Evolutionary conservation across 257 asterid species (phyloP).

Genomic region (Oldenlandia corymbosa): DNA sequence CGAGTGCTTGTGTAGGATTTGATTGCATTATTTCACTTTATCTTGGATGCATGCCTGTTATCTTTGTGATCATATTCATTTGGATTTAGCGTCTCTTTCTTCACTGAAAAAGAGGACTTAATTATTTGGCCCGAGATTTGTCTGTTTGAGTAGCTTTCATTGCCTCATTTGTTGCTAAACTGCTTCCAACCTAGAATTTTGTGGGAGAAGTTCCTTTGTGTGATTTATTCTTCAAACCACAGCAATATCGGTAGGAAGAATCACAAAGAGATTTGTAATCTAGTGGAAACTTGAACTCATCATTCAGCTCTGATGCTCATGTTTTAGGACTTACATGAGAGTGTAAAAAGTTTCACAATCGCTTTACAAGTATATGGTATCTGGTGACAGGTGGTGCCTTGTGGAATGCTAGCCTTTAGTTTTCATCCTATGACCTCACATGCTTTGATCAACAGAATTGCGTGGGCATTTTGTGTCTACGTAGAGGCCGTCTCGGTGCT

Average conservation of each 20-base stretch:
- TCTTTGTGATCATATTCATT: too few relatives aligned
- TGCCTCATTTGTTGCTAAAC: background rate
- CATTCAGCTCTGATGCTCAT: background rate
- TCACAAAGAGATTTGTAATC: background rate
- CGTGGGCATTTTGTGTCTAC: constrained; percentile 84
- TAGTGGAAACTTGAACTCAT: background rate
- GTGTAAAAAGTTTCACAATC: background rate
- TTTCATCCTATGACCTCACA: constrained; percentile 60
- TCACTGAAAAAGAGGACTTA: too few relatives aligned
- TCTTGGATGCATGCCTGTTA: background rate
- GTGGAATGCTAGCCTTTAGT: constrained; percentile 51
- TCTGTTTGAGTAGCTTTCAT: background rate
- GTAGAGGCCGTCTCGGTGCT: constrained; percentile 74
- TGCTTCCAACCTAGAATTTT: background rate
- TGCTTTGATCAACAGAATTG: constrained; percentile 33
- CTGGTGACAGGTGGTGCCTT: constrained; percentile 48
- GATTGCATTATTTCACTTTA: too few relatives aligned
- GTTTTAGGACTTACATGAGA: background rate
- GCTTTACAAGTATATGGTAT: background rate
- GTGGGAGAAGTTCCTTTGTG: background rate
- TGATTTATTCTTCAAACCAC: background rate
- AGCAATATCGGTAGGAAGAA: background rate
- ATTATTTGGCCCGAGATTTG: too few relatives aligned
- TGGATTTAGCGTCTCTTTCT: too few relatives aligned
- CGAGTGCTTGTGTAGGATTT: too few relatives aligned